These are phyloP conservation scores for Millerago galiae DNA, from an alignment of 805 yeast genomes.

Conservation along the genomic window DNA sequence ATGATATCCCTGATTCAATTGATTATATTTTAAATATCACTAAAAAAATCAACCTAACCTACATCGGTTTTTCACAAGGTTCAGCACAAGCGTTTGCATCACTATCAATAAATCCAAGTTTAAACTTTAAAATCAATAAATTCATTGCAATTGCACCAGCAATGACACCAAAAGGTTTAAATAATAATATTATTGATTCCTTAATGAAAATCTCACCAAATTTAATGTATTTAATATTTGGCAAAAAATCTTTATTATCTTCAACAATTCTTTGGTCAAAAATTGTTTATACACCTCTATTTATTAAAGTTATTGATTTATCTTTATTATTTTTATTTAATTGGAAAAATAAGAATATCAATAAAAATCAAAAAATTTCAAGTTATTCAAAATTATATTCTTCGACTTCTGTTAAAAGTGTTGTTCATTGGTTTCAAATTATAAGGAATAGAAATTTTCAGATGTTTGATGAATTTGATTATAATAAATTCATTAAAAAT, in stretches of 20 bases:
- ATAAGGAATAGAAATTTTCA: conserved; percentile 53
- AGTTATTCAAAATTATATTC: conserved; percentile 80
- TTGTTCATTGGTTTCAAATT: conserved; percentile 83
- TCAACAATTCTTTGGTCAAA: conserved; percentile 70
- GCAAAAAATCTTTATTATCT: conserved; percentile 66
- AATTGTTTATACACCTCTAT: conserved; percentile 66
- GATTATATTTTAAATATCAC: conserved; percentile 61
- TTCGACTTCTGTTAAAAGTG: conserved; percentile 73
- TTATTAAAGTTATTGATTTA: conserved; percentile 57
- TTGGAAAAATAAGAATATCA: conserved; percentile 66
- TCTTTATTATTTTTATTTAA: conserved; percentile 57
- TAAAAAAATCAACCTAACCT: conserved; percentile 39
- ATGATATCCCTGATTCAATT: conserved; percentile 81
- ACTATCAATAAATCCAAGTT: conserved; percentile 53
- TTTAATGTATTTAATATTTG: conserved; percentile 64
- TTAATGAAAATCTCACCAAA: conserved; percentile 65
- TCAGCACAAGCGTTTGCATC: conserved; percentile 91
- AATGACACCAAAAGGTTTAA: conserved; percentile 81
- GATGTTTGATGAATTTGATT: conserved; percentile 15
- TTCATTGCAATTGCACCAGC: conserved; percentile 92
- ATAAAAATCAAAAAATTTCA: conserved; percentile 57
- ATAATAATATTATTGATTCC: conserved; percentile 68
- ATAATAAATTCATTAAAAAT: conserved; percentile 30
- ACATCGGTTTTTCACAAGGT: conserved; percentile 91
- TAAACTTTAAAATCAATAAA: conserved; percentile 47